phyloP scores from a whole-genome alignment of 208 protist species.

The Trypanosoma caninum region DNA sequence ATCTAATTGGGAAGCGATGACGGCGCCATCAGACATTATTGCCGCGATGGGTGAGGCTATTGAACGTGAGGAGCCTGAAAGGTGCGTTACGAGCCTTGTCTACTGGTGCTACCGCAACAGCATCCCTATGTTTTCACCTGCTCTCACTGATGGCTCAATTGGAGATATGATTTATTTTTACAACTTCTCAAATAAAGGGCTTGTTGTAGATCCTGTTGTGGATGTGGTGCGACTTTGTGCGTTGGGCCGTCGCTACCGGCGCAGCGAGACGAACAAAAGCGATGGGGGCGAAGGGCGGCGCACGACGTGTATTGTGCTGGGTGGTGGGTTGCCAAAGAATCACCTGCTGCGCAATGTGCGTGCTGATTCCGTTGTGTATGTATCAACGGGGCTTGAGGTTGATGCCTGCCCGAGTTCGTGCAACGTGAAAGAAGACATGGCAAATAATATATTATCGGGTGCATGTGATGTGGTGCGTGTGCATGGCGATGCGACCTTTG shows the following conservation, averaged over 20 bases:
- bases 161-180: slow-evolving; percentile 99
- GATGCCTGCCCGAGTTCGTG: slow-evolving; percentile 85
- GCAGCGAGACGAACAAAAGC: not conserved
- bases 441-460: slow-evolving; percentile 40
- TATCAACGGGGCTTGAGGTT: slow-evolving; percentile 78
- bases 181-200: slow-evolving; percentile 95
- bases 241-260: slow-evolving; percentile 7
- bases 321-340: slow-evolving; percentile 83
- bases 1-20: slow-evolving; percentile 54
- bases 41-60: slow-evolving; percentile 93
- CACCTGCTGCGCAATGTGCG: slow-evolving; percentile 64
- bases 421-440: slow-evolving; percentile 59
- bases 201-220: slow-evolving; percentile 95
- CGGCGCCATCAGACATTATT: slow-evolving; percentile 97
- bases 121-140: slow-evolving; percentile 99
- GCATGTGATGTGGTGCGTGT: slow-evolving; percentile 70
- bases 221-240: slow-evolving; percentile 75
- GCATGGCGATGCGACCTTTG: slow-evolving; percentile 84
- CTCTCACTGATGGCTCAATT: slow-evolving; percentile 98
- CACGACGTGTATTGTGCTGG: slow-evolving; percentile 72
- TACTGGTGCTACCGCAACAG: slow-evolving; percentile 98
- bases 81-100: slow-evolving; percentile 93
- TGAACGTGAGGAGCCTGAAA: slow-evolving; percentile 68
- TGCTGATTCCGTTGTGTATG: slow-evolving; percentile 64
- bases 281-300: slow-evolving; percentile 8